Evolutionary conservation across 345 rosid species (phyloP).

Genomic region (Trapa bicornis): DNA sequence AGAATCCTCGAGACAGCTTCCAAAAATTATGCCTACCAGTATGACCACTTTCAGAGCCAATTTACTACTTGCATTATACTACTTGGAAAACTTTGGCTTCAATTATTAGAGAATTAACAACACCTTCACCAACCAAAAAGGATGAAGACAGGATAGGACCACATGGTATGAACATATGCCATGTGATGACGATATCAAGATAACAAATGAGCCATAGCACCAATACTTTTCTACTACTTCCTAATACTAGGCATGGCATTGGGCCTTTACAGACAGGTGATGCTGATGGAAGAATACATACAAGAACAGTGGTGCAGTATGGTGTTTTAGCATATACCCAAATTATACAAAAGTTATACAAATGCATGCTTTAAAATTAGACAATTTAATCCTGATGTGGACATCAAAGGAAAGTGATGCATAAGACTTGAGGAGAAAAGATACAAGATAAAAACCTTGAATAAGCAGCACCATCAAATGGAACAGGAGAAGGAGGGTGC

Average conservation of each 20-base stretch:
- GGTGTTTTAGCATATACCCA: neutral
- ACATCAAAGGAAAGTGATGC: neutral
- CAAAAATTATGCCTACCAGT: neutral
- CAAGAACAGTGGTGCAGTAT: neutral
- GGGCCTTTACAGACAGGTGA: neutral
- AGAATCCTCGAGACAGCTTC: neutral
- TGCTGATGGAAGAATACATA: neutral
- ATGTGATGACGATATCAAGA: neutral
- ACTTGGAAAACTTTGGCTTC: neutral
- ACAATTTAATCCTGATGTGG: neutral
- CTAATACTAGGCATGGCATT: neutral
- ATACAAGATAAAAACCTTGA: slow-evolving; percentile 13
- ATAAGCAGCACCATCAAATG: slow-evolving; percentile 23
- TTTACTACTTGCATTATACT: neutral
- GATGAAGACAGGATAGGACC: neutral
- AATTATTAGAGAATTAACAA: neutral
- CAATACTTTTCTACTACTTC: neutral
- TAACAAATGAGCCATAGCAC: neutral
- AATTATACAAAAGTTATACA: neutral
- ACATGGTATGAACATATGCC: neutral
- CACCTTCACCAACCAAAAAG: neutral
- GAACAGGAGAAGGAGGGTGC: slow-evolving; percentile 39
- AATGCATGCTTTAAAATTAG: neutral
- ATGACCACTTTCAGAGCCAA: neutral
- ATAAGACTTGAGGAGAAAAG: neutral